A percentile compares a stretch with the other conserved stretches of the same genome.
phyloP scores from a whole-genome alignment of 2,329 filamentous ascomycete species.

The Neurospora crassa region DNA sequence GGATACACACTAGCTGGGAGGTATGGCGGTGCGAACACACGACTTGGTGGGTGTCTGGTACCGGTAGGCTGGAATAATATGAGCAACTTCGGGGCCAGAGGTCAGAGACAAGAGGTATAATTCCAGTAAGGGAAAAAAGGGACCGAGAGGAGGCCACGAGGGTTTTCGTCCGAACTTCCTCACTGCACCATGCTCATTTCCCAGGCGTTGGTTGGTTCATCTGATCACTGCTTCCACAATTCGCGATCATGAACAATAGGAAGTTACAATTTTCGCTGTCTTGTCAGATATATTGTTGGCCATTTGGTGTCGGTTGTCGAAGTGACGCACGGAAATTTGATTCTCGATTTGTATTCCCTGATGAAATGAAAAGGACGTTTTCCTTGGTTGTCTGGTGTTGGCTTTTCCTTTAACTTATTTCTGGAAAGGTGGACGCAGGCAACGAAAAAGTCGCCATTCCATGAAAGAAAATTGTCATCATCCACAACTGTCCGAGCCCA shows the following conservation, averaged over 20 bases:
- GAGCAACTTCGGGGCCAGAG: background rate
- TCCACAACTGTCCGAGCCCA: background rate
- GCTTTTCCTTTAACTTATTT: background rate
- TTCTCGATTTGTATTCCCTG: background rate
- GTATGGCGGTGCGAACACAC: background rate
- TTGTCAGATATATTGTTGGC: background rate
- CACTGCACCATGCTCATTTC: background rate
- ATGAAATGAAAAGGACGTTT: background rate
- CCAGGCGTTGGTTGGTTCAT: background rate
- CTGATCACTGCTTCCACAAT: background rate
- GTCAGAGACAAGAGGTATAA: background rate
- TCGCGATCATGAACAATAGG: background rate
- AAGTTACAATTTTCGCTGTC: background rate
- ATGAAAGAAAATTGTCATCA: background rate
- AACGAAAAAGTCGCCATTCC: background rate
- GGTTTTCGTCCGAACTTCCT: background rate
- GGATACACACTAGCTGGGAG: background rate
- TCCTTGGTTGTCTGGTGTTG: background rate
- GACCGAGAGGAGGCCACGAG: background rate
- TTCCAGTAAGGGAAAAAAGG: background rate
- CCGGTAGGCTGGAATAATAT: background rate
- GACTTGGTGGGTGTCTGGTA: background rate
- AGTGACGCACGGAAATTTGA: background rate
- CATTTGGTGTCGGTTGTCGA: background rate
- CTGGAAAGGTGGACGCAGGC: background rate